Evolutionary conservation across 257 asterid species (phyloP).

Genomic region (Gentiana macrophylla): DNA sequence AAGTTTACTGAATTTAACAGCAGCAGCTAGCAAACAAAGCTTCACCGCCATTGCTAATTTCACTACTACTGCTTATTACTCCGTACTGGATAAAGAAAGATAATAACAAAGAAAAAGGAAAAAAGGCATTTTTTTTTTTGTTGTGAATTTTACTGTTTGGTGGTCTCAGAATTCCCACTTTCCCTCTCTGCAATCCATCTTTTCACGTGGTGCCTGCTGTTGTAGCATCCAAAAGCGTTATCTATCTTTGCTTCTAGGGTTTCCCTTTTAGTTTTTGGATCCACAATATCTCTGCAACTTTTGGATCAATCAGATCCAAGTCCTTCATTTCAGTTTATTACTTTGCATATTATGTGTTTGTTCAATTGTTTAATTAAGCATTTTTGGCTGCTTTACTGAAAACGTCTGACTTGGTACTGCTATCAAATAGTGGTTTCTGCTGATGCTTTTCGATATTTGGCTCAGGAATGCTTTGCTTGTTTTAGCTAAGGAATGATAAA

Average conservation of each 20-base stretch:
- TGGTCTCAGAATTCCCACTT: slow-evolving; percentile 14
- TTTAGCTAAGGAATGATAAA: neutral
- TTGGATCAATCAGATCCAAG: slow-evolving; percentile 19
- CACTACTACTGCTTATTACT: neutral
- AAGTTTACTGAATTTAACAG: slow-evolving; percentile 18
- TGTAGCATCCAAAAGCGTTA: slow-evolving; percentile 1
- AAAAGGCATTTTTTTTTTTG: too few relatives aligned
- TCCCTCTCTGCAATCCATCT: slow-evolving; percentile 29
- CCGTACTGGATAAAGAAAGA: slow-evolving; percentile 1
- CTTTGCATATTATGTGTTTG: slow-evolving; percentile 5
- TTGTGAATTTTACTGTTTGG: neutral
- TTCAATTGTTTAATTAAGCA: slow-evolving; percentile 1
- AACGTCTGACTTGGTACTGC: slow-evolving; percentile 7
- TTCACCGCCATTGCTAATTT: neutral
- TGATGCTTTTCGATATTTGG: slow-evolving; percentile 12
- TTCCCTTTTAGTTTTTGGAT: slow-evolving; percentile 11
- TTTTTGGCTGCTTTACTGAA: neutral
- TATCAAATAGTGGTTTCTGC: slow-evolving; percentile 1
- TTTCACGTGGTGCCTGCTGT: slow-evolving; percentile 29
- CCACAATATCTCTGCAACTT: slow-evolving; percentile 10
- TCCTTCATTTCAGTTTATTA: slow-evolving; percentile 4
- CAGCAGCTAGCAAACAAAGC: slow-evolving; percentile 8
- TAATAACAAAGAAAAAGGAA: slow-evolving; percentile 3
- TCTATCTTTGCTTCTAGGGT: slow-evolving; percentile 8
- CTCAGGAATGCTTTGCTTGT: too few relatives aligned